Percentiles rank a stretch among this genome's conserved stretches.
Conservation (phyloP, 1,284 basidiomycete species). For the Heliocybe sulcata region DNA sequence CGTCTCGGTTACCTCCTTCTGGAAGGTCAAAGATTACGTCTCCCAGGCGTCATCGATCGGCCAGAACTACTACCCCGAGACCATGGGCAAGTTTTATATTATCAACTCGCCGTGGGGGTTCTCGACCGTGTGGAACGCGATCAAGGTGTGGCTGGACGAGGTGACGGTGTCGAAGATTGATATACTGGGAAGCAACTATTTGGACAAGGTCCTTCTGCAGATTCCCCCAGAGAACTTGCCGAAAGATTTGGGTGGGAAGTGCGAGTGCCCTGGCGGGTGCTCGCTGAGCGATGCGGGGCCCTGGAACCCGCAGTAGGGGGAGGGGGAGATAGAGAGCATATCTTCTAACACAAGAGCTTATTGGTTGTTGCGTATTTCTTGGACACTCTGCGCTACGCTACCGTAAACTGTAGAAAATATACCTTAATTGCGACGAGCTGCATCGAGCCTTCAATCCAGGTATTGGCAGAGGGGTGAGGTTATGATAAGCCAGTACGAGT, state of each 20-base stretch:
- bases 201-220: constrained; percentile 68
- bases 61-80: constrained; percentile 90
- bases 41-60: constrained; percentile 75
- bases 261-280: constrained; percentile 78
- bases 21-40: constrained; percentile 91
- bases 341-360: not conserved
- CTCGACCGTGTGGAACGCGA: constrained; percentile 80
- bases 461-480: too few species aligned
- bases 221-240: constrained; percentile 85
- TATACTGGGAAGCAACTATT: constrained; percentile 66
- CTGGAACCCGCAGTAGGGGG: constrained; percentile 55
- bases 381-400: not conserved
- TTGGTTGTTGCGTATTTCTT: not conserved
- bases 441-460: too few species aligned
- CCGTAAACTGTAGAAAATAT: not conserved
- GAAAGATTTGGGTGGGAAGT: constrained; percentile 78
- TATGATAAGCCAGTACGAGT: too few species aligned
- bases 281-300: constrained; percentile 88
- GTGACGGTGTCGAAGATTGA: constrained; percentile 93
- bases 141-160: constrained; percentile 94
- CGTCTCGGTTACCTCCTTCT: constrained; percentile 82
- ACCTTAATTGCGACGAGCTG: not conserved
- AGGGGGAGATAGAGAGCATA: not conserved
- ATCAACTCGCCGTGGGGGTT: constrained; percentile 94
- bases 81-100: constrained; percentile 97